A percentile compares a stretch with the other conserved stretches of the same genome.
phyloP scores from a whole-genome alignment of 2,329 filamentous ascomycete genomes.

The Hawksworthiomyces lignivorus region DNA sequence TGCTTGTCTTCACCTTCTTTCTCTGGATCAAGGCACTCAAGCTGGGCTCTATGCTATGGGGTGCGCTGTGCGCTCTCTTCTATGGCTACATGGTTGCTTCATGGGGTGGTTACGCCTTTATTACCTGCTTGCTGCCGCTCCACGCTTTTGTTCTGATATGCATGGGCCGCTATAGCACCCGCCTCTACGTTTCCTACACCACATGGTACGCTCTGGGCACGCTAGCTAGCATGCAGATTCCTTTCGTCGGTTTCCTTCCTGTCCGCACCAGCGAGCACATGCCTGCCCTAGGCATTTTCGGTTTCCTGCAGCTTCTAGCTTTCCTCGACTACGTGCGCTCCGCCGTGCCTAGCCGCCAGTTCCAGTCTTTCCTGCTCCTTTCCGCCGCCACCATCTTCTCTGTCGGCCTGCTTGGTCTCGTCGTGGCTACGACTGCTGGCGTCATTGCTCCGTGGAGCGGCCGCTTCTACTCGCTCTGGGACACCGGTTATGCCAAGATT shows the following conservation, averaged over 20 bases:
- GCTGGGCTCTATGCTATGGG: slow-evolving; percentile 93
- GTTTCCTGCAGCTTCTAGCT: slow-evolving; percentile 84
- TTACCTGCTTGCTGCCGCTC: slow-evolving; percentile 91
- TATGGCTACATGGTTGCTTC: slow-evolving; percentile 99
- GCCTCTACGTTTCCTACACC: slow-evolving; percentile 92
- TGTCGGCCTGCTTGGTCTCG: slow-evolving; percentile 70
- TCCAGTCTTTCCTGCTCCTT: slow-evolving; percentile 78
- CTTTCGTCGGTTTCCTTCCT: slow-evolving; percentile 94
- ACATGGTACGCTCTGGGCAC: slow-evolving; percentile 98
- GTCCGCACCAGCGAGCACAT: slow-evolving; percentile 98
- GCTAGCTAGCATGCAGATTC: slow-evolving; percentile 97
- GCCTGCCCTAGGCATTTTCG: slow-evolving; percentile 92
- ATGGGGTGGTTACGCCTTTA: slow-evolving; percentile 99
- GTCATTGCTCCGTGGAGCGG: slow-evolving; percentile 96
- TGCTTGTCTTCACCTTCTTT: slow-evolving; percentile 96
- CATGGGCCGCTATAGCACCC: slow-evolving; percentile 93
- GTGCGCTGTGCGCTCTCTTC: slow-evolving; percentile 85
- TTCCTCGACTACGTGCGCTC: slow-evolving; percentile 85
- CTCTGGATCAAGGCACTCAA: slow-evolving; percentile 99
- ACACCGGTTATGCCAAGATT: slow-evolving; percentile 97
- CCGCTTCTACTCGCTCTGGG: slow-evolving; percentile 98
- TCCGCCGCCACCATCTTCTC: slow-evolving; percentile 68
- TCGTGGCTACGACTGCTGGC: slow-evolving; percentile 72
- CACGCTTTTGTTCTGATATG: slow-evolving; percentile 90
- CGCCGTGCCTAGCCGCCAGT: slow-evolving; percentile 87